Base-by-base conservation (phyloP, 1,284 basidiomycete genomes). In the Hemileia vastatrix region DNA sequence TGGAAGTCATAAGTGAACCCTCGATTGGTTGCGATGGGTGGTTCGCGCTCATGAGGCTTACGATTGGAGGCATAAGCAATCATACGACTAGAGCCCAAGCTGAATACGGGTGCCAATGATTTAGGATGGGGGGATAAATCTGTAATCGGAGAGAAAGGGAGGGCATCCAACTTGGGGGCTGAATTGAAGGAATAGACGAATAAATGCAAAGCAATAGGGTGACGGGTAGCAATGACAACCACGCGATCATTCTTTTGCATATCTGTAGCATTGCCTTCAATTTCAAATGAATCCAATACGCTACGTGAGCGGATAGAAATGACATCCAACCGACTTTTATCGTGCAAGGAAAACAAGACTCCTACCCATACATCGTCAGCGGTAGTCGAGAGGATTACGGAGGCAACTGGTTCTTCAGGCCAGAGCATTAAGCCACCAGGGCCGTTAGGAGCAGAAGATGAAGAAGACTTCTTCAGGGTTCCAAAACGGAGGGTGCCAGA, bases 31-130 rank as follows among this genome's bases (percentile, higher is more conserved):
- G 60, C 60, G 11, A 62, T 62, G 1, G 33, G 40, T 6, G 60
- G 60, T 27, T 62, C 60, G 13, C 47, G 15, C 21, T 62, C 53
- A n/a, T 36, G 31, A 11, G 53, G 60, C 2, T 52, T 31, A 18
- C 43, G 54, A 11, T 51, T 47, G 4, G 60, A 62, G 31, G 60
- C 60, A 33, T 62, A 62, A 47, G 47, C 60, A 32, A 62, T n/a
- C 18, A 62, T 15, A 9, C 60, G 60, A 43, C 32, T 55, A 6
- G 27, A 31, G 21, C 60, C 60, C 1, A 62, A 45, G 40, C 33
- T 21, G 19, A 62, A 62, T 23, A 62, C 53, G 8, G 60, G 60
- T 24, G 40, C 32, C 4, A 43, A 43, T 15, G 60, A 24, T 36
- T 55, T 55, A 6, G 53, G 53, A n/a, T 51, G 54, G 13, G 60